Conservation (phyloP, 1,139 yeast genomes). For the Geotrichum cucujoidarum region DNA sequence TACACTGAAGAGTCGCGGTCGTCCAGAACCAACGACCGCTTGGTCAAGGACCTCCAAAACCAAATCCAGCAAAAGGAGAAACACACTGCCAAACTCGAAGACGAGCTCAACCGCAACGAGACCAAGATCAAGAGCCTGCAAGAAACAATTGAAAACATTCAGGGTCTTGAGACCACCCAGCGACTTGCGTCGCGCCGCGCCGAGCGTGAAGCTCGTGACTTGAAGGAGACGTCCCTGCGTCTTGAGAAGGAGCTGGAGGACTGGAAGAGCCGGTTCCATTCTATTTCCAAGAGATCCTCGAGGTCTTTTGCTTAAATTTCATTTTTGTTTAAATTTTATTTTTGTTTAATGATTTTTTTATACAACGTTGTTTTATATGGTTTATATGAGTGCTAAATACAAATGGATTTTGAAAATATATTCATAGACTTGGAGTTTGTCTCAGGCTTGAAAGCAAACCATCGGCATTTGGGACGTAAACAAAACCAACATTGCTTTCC, state of each 20-base stretch:
- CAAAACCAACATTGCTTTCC: no score
- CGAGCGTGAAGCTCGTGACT: conserved; percentile 47
- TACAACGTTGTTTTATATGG: background rate
- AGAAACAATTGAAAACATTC: conserved; percentile 40
- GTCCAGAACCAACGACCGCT: conserved; percentile 33
- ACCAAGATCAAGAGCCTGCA: conserved; percentile 39
- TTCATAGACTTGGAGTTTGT: background rate
- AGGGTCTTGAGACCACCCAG: conserved; percentile 43
- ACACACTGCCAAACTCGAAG: conserved; percentile 30
- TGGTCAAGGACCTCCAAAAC: conserved; percentile 31
- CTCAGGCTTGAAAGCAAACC: no score
- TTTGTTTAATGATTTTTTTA: background rate
- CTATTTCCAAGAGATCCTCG: conserved; percentile 1
- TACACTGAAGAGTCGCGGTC: conserved; percentile 36
- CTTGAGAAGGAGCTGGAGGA: conserved; percentile 63
- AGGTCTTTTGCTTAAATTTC: background rate
- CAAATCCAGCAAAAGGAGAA: conserved; percentile 31
- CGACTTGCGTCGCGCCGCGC: conserved; percentile 43
- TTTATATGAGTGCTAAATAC: background rate
- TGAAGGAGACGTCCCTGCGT: conserved; percentile 50
- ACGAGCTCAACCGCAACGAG: conserved; percentile 35
- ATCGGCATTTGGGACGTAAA: no score
- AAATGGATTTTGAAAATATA: no score
- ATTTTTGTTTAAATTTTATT: background rate
- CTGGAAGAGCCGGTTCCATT: conserved; percentile 47